Evolutionary conservation across 371 early-diverging fungal genomes (phyloP).

Genomic region (Mucor sp.): DNA sequence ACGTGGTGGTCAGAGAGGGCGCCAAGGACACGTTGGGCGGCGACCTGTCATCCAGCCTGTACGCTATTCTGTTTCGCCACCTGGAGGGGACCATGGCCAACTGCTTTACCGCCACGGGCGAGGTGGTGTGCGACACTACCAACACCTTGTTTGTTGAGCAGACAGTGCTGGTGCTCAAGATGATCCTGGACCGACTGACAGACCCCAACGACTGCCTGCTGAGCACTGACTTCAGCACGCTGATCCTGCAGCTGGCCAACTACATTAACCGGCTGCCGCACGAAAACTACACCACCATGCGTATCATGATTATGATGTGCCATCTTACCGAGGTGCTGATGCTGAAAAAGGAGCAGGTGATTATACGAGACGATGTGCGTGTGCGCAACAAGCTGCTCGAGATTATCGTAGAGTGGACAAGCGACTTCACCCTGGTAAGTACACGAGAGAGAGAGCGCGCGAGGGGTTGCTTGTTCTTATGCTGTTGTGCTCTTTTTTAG

Average conservation of each 20-base stretch:
- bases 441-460: no score
- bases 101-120: conserved; percentile 72
- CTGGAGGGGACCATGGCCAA: conserved; percentile 64
- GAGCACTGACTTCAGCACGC: conserved; percentile 76
- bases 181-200: conserved; percentile 76
- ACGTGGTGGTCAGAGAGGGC: conserved; percentile 83
- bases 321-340: conserved; percentile 80
- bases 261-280: conserved; percentile 75
- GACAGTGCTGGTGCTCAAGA: conserved; percentile 78
- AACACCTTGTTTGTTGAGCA: conserved; percentile 87
- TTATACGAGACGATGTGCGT: conserved; percentile 79
- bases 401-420: conserved; percentile 83
- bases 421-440: conserved; percentile 63
- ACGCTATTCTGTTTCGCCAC: conserved; percentile 76
- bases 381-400: conserved; percentile 80
- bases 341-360: conserved; percentile 75
- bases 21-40: conserved; percentile 83
- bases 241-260: conserved; percentile 70
- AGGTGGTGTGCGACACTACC: conserved; percentile 66
- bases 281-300: conserved; percentile 56
- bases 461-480: no score
- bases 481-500: background rate
- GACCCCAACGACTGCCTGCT: conserved; percentile 66
- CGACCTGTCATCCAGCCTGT: conserved; percentile 77
- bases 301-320: conserved; percentile 82